Evolutionary conservation across 176 grass and related monocot genomes (phyloP).

Genomic region (Triticum turgidum): DNA sequence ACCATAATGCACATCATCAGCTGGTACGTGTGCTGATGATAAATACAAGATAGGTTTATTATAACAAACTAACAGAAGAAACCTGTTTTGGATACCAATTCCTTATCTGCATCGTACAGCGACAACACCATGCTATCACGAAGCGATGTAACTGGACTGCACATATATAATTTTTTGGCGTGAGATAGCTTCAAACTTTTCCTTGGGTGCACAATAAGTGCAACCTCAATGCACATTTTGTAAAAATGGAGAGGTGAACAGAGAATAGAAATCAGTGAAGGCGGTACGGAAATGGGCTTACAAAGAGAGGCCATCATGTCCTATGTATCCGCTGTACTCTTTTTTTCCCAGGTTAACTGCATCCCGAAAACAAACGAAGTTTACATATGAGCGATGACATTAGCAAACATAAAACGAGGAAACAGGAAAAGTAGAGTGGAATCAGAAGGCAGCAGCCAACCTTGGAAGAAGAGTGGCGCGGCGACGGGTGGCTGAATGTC

Average conservation of each 20-base stretch:
- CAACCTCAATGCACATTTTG: neutral
- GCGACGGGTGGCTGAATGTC: conserved; percentile 19
- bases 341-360: conserved; percentile 39
- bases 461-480: conserved; percentile 42
- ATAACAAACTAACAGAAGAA: neutral
- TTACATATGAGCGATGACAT: neutral
- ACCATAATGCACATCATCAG: neutral
- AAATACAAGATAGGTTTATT: neutral
- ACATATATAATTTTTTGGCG: neutral
- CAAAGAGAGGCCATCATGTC: conserved; percentile 38
- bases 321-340: conserved; percentile 42
- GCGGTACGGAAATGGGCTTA: conserved; percentile 28
- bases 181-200: neutral
- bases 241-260: neutral
- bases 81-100: conserved; percentile 50
- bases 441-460: neutral
- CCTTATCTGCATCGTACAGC: conserved; percentile 29
- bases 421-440: neutral
- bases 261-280: neutral
- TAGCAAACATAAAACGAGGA: neutral
- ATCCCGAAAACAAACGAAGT: neutral
- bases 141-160: conserved; percentile 52
- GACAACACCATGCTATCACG: conserved; percentile 40
- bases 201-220: neutral
- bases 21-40: neutral